These are phyloP conservation scores for Cenococcum geophilum DNA, from an alignment of 495 filamentous ascomycete genomes.

Conservation along the genomic window DNA sequence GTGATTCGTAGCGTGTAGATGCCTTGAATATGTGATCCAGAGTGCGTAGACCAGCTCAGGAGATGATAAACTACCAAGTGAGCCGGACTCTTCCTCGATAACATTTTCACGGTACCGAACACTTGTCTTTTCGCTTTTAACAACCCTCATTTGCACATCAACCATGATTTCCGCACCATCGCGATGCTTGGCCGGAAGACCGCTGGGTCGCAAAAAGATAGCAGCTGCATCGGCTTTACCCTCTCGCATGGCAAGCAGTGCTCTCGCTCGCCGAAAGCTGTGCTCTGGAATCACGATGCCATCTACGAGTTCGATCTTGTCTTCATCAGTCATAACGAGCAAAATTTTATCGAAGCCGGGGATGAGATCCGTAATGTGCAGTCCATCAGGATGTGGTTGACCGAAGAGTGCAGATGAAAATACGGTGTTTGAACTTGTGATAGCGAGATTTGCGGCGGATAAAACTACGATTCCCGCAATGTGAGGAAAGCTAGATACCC, in stretches of 20 bases:
- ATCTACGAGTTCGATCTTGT: constrained; percentile 72
- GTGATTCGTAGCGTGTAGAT: constrained; percentile 67
- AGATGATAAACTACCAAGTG: constrained; percentile 36
- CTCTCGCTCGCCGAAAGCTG: constrained; percentile 83
- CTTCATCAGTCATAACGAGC: constrained; percentile 74
- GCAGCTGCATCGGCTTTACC: constrained; percentile 68
- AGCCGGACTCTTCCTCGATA: constrained; percentile 44
- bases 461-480: constrained; percentile 96
- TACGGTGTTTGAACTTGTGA: constrained; percentile 89
- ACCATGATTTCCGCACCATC: constrained; percentile 88
- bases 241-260: constrained; percentile 73
- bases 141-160: constrained; percentile 91
- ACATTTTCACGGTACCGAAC: constrained; percentile 42
- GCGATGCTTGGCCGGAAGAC: constrained; percentile 76
- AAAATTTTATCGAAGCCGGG: constrained; percentile 82
- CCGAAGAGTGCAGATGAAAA: constrained; percentile 91
- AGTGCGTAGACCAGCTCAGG: constrained; percentile 85
- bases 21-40: constrained; percentile 94
- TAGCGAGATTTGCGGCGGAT: constrained; percentile 63
- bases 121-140: constrained; percentile 67
- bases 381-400: constrained; percentile 71
- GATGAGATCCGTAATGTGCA: constrained; percentile 70
- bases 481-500: constrained; percentile 88
- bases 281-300: constrained; percentile 97
- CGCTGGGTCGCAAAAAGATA: constrained; percentile 71